These are phyloP conservation scores for Candida chilensis DNA, from an alignment of 805 yeast genomes.

Conservation along the genomic window DNA sequence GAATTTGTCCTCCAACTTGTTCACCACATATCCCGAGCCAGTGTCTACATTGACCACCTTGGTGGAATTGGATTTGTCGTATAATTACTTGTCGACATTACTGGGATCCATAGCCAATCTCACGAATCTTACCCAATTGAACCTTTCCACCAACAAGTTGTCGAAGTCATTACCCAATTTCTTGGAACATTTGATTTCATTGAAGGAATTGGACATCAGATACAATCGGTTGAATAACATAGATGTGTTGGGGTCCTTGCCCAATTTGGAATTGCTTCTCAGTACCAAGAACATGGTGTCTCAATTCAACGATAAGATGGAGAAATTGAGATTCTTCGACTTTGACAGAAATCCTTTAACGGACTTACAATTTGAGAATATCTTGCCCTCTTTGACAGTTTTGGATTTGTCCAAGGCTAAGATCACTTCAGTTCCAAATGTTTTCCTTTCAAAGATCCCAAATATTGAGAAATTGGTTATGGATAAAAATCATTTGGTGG, in stretches of 20 bases:
- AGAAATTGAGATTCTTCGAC: conserved; percentile 57
- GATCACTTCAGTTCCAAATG: conserved; percentile 61
- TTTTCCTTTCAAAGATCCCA: conserved; percentile 51
- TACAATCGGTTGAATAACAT: conserved; percentile 54
- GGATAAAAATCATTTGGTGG: conserved; percentile 75
- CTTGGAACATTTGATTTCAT: conserved; percentile 40
- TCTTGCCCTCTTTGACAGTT: conserved; percentile 53
- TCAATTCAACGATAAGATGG: conserved; percentile 53
- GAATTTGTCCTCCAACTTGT: conserved; percentile 73
- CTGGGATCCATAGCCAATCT: conserved; percentile 58
- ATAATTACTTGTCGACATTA: conserved; percentile 55
- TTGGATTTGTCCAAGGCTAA: conserved; percentile 79
- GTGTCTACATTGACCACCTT: conserved; percentile 52
- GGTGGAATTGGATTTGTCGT: conserved; percentile 68
- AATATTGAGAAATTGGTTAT: conserved; percentile 64
- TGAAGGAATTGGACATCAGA: conserved; percentile 70
- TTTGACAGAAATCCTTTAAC: conserved; percentile 83
- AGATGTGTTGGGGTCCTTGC: conserved; percentile 46
- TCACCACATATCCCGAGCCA: conserved; percentile 54
- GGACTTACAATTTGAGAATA: conserved; percentile 41
- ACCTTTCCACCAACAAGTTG: conserved; percentile 66
- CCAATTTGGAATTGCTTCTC: conserved; percentile 61
- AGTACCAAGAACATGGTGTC: conserved; percentile 73
- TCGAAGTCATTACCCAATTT: conserved; percentile 40
- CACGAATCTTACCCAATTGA: conserved; percentile 54